phyloP scores from a whole-genome alignment of 768 basidiomycete genomes.

The Mycena indigotica region DNA sequence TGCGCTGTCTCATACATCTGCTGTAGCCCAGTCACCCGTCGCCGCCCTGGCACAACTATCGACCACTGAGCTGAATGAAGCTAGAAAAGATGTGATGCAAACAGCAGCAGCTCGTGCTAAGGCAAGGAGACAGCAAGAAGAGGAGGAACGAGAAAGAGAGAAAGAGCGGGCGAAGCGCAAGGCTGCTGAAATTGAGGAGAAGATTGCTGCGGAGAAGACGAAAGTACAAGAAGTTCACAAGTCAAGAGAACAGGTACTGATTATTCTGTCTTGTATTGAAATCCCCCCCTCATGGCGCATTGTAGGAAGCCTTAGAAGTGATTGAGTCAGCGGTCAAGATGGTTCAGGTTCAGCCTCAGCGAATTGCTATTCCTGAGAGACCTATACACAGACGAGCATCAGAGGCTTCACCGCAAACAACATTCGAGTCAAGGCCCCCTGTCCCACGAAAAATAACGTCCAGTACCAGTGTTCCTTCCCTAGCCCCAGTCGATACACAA shows the following conservation, averaged over 20 bases:
- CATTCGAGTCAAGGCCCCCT: slow-evolving; percentile 30
- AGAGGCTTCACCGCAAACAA: slow-evolving; percentile 28
- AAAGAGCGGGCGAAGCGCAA: slow-evolving; percentile 81
- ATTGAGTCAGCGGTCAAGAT: slow-evolving; percentile 20
- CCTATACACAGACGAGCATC: slow-evolving; percentile 38
- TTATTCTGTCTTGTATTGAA: background rate
- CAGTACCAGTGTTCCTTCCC: slow-evolving; percentile 31
- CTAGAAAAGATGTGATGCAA: slow-evolving; percentile 80
- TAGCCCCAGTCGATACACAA: slow-evolving; percentile 41
- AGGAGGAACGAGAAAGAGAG: slow-evolving; percentile 78
- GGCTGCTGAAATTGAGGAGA: slow-evolving; percentile 74
- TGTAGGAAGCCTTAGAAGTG: slow-evolving; percentile 22
- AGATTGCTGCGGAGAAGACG: slow-evolving; percentile 35
- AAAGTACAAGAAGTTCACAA: slow-evolving; percentile 42
- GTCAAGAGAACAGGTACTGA: slow-evolving; percentile 21
- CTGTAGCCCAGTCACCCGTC: slow-evolving; percentile 39
- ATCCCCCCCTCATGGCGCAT: background rate
- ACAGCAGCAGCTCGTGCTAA: slow-evolving; percentile 81
- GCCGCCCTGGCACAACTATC: slow-evolving; percentile 35
- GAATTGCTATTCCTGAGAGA: slow-evolving; percentile 11
- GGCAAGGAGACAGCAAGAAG: slow-evolving; percentile 78
- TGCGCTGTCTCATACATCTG: slow-evolving; percentile 43
- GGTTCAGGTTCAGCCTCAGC: slow-evolving; percentile 7
- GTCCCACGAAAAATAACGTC: slow-evolving; percentile 30
- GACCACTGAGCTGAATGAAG: slow-evolving; percentile 59